These are phyloP conservation scores for Saccharum spontaneum DNA, from an alignment of 176 grass and related monocot species.

Conservation along the genomic window DNA sequence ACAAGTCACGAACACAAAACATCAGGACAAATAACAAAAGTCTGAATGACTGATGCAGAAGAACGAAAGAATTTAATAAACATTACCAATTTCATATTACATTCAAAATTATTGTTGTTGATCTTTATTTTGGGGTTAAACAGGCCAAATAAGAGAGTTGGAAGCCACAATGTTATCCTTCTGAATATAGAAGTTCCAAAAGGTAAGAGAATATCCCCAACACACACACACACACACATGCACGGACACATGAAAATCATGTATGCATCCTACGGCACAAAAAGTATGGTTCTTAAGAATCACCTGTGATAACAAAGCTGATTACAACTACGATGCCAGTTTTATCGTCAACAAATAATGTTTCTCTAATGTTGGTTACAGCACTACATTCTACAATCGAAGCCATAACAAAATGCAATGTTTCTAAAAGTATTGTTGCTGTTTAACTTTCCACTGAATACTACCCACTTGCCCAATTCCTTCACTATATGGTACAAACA, in stretches of 20 bases:
- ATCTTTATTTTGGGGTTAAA: neutral
- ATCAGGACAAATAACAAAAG: neutral
- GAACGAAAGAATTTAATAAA: neutral
- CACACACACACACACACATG: neutral
- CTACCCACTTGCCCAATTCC: neutral
- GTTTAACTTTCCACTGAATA: neutral
- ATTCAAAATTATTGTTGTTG: neutral
- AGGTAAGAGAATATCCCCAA: neutral
- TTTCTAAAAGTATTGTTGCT: neutral
- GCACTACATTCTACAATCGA: neutral
- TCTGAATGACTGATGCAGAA: neutral
- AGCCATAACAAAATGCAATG: neutral
- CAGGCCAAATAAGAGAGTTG: constrained; percentile 5
- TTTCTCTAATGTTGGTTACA: neutral
- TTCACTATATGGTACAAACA: neutral
- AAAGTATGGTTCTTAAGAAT: neutral
- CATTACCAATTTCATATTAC: neutral
- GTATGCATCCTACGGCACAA: neutral
- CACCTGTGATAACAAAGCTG: neutral
- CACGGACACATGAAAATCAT: neutral
- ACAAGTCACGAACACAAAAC: neutral
- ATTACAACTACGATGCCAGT: neutral
- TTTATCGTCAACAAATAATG: neutral
- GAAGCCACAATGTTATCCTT: neutral
- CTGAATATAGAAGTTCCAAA: neutral